Base-by-base conservation (phyloP, 352 stramenopile genomes). In the Phytophthora crassamura region DNA sequence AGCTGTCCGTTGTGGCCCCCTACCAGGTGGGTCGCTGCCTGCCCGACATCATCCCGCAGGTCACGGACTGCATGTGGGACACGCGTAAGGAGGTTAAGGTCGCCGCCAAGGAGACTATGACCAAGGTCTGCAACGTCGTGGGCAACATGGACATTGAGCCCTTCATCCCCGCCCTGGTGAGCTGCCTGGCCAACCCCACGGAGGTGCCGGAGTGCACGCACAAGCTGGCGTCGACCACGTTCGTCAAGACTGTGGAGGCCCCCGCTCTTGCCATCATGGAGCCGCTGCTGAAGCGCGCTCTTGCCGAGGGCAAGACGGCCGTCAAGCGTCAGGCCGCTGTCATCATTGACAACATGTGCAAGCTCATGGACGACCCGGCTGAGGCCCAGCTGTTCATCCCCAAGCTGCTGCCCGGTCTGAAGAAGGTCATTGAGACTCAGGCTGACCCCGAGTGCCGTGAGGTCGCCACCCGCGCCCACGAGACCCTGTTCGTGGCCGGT, bases 271-370 rank as follows among this genome's bases (percentile, higher is more conserved):
- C 96, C 33, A 98, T 99, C 72, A 98, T 98, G 87, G 96, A 99
- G 67, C 97, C 97, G 40, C 84, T 99, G 40, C 85, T 99, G 30
- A 85, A 98, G 71, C 96, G 97, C 81, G 97, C 96, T 52, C 75
- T 99, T 47, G 93, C 96, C 55, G 96, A 99, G 71, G 97, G 97
- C 48, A 97, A 97, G 80, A 99, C 88, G 3, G 89, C 97, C 14
- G 97, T 98, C 32, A 99, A 99, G 83, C 94, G 97, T 89, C 97
- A 99, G 83, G 94, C 93, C 48, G 95, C 96, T 67, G 97, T 99
- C 64, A 99, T 99, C 68, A 99, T 99, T 77, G 95, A 99, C 87
- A 99, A 99, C 86, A 99, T 99, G 96, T 98, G 91, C 79, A 99
- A 99, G 89, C 87, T 99, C 39, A 98, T 99, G 66, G 97, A 99